phyloP scores from a whole-genome alignment of 345 rosid genomes.

The Sonneratia alba region DNA sequence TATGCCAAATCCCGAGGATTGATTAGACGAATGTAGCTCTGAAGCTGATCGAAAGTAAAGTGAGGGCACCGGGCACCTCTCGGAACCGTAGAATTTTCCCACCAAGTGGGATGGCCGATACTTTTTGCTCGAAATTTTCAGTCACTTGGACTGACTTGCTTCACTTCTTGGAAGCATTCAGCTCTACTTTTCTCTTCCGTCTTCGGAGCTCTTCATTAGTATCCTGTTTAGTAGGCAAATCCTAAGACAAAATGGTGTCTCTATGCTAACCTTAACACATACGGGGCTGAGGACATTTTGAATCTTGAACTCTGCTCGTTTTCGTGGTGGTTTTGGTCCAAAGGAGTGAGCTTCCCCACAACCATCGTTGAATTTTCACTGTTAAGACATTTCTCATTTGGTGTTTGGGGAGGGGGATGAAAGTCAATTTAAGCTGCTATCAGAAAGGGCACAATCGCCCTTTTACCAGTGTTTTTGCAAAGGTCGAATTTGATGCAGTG shows the following conservation, averaged over 20 bases:
- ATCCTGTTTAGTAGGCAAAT: not conserved
- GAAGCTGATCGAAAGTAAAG: too few species aligned
- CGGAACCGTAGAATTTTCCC: not conserved
- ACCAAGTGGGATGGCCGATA: not conserved
- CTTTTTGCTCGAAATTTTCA: not conserved
- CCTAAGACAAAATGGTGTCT: not conserved
- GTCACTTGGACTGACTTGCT: not conserved
- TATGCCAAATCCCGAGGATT: too few species aligned
- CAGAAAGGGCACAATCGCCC: too few species aligned
- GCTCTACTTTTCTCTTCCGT: not conserved
- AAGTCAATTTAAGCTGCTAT: not conserved
- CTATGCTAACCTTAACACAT: not conserved
- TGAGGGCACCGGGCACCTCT: not conserved
- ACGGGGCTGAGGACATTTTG: too few species aligned
- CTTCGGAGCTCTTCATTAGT: not conserved
- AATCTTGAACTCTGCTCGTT: not conserved
- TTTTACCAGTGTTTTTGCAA: too few species aligned
- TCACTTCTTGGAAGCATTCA: not conserved
- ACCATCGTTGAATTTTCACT: not conserved
- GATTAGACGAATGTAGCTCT: too few species aligned
- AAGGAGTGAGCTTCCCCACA: slow-evolving; percentile 2
- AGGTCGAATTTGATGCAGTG: too few species aligned
- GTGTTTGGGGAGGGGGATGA: not conserved
- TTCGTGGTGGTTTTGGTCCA: not conserved
- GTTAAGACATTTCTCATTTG: not conserved